Evolutionary conservation across 1,139 yeast genomes (phyloP), one percentile per base, ranked within the genome.

Genomic region (Wickerhamiella pararugosa): DNA sequence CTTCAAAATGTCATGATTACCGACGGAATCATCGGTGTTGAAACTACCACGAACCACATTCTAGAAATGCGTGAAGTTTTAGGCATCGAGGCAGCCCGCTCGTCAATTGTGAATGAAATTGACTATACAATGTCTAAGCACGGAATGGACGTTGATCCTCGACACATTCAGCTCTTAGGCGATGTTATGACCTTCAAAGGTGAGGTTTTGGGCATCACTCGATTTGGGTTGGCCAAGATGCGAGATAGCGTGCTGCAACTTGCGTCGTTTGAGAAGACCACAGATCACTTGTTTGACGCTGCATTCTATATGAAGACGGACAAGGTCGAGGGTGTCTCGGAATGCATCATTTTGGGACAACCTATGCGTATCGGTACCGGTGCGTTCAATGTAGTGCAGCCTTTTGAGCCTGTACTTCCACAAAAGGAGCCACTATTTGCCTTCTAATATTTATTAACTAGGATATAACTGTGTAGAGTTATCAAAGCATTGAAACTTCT

Each of bases 81-180:
- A 49, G 99, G 99, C 56, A 92, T 92, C 51, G 99, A 92, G 61
- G 99, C 99, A 1, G 98, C 98, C 1, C 73, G 99, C 61, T 69
- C 86, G 0, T 79, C 94, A 51, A 92, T 92, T 59, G 81, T 90
- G 57, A 78, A 78, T 50, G 98, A 92, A 67, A 90, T 92, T 60
- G 94, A 84, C 60, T 86, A 87, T 57, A 92, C 98, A 44, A 92
- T 92, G 99, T 79, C 94, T 62, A 84, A 86, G 62, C 98, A 92
- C 69, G 98, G 98, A 63, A 92, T 92, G 98, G 83, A 94, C 61
- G 97, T 92, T 45, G 99, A 92, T 69, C 98, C 98, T 49, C 94
- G 99, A 69, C 99, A 92, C 64, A 86, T 92, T 60, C 98, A 90
- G 65, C 67, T 92, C 42, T 67, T 92, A 49, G 98, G 98, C 49